Evolutionary conservation across 768 basidiomycete species (phyloP).

Genomic region (Lentinula edodes): DNA sequence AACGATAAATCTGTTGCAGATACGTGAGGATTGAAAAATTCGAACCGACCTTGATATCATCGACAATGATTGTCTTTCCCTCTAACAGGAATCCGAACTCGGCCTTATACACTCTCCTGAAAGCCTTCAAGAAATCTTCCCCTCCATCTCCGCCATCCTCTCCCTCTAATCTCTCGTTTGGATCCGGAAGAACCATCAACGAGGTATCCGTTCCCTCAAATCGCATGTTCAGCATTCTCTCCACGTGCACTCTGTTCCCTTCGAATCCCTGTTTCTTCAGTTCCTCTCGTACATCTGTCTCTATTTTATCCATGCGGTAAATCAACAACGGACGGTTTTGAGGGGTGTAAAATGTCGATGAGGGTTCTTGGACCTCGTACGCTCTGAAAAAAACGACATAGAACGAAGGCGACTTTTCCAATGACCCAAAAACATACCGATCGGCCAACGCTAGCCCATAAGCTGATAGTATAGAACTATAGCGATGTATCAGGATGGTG

Average conservation of each 20-base stretch:
- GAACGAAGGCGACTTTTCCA: neutral
- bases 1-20: neutral
- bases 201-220: constrained; percentile 93
- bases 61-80: constrained; percentile 77
- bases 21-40: too few relatives aligned
- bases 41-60: constrained; percentile 74
- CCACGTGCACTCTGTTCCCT: constrained; percentile 61
- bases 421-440: constrained; percentile 24
- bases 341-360: constrained; percentile 69
- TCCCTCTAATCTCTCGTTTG: constrained; percentile 22
- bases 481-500: constrained; percentile 83
- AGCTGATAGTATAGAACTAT: constrained; percentile 89
- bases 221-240: constrained; percentile 87
- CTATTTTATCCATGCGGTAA: constrained; percentile 65
- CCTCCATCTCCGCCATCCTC: constrained; percentile 50
- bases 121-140: constrained; percentile 76
- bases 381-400: constrained; percentile 41
- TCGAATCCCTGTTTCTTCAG: constrained; percentile 80
- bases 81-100: constrained; percentile 93
- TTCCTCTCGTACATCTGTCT: constrained; percentile 54
- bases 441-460: constrained; percentile 93
- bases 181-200: constrained; percentile 70
- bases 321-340: constrained; percentile 51
- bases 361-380: constrained; percentile 86
- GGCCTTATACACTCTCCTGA: constrained; percentile 72